These are phyloP conservation scores for Periconia macrospinosa DNA, from an alignment of 2,329 filamentous ascomycete genomes.

Conservation along the genomic window DNA sequence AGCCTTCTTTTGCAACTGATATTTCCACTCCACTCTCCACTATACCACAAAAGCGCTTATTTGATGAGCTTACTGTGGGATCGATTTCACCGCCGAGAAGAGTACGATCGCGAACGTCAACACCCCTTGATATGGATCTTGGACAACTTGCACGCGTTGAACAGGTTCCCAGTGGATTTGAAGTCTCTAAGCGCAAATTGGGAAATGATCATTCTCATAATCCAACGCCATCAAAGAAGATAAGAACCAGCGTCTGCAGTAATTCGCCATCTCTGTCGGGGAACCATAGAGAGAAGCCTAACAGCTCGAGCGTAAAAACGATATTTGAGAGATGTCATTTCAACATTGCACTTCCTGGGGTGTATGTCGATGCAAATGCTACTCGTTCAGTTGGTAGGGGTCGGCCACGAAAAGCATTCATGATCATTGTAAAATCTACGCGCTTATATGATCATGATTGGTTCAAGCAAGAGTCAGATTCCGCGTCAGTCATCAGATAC, in stretches of 20 bases:
- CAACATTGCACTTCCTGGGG: slow-evolving; percentile 25
- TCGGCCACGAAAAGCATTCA: slow-evolving; percentile 46
- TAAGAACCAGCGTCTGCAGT: not conserved
- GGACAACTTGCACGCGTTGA: not conserved
- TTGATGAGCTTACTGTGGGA: not conserved
- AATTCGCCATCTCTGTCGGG: not conserved
- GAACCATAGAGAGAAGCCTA: not conserved
- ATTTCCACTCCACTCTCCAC: not conserved
- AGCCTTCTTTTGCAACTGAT: not conserved
- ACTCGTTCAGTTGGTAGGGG: slow-evolving; percentile 38
- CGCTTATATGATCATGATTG: slow-evolving; percentile 40
- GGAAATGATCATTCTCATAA: not conserved
- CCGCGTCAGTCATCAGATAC: not conserved
- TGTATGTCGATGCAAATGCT: slow-evolving; percentile 51
- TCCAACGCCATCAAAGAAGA: not conserved
- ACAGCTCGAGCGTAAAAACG: not conserved
- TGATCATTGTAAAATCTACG: slow-evolving; percentile 47
- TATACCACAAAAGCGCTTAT: not conserved
- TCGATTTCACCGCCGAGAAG: not conserved
- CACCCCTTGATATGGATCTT: not conserved
- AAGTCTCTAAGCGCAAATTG: not conserved
- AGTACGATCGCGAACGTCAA: not conserved
- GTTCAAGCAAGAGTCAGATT: slow-evolving; percentile 23
- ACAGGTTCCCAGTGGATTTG: not conserved
- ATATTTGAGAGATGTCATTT: not conserved